phyloP scores from a whole-genome alignment of 305 asterid genomes.

The Petunia hybrid region DNA sequence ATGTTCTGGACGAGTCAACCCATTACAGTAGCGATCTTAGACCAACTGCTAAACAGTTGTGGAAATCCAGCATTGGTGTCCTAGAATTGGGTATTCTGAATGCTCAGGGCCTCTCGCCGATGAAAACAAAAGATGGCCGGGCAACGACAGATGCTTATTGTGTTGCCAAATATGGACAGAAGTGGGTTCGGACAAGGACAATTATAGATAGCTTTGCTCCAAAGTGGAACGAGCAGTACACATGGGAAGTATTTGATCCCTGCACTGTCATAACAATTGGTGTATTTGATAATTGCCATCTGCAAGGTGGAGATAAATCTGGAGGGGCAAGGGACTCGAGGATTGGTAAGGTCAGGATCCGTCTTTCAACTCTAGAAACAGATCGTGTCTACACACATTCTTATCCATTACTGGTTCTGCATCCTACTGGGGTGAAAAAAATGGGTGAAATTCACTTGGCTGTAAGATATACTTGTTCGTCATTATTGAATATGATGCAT shows the following conservation, averaged over 20 bases:
- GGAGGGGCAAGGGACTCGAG: constrained; percentile 52
- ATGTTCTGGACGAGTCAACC: constrained; percentile 78
- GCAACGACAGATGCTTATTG: constrained; percentile 85
- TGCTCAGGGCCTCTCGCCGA: constrained; percentile 63
- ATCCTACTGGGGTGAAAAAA: constrained; percentile 75
- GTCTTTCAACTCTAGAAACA: constrained; percentile 76
- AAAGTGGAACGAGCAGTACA: constrained; percentile 79
- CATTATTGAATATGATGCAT: constrained; percentile 60
- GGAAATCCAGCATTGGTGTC: constrained; percentile 79
- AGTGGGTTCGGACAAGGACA: constrained; percentile 81
- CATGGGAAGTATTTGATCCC: constrained; percentile 84
- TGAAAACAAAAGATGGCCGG: constrained; percentile 71
- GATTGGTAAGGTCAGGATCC: constrained; percentile 76
- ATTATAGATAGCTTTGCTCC: constrained; percentile 64
- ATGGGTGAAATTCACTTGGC: constrained; percentile 83
- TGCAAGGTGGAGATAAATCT: constrained; percentile 50
- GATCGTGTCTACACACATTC: constrained; percentile 63
- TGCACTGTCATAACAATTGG: constrained; percentile 77
- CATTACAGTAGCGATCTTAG: constrained; percentile 74
- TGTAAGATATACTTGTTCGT: constrained; percentile 66
- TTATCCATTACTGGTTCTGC: constrained; percentile 74
- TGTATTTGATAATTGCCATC: constrained; percentile 72
- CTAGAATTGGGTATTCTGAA: constrained; percentile 66
- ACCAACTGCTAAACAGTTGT: constrained; percentile 73
- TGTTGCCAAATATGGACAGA: constrained; percentile 83